A percentile compares a stretch with the other conserved stretches of the same genome.
These are phyloP conservation scores for Phaffomyces opuntiae DNA, from an alignment of 805 yeast genomes.

Conservation along the genomic window DNA sequence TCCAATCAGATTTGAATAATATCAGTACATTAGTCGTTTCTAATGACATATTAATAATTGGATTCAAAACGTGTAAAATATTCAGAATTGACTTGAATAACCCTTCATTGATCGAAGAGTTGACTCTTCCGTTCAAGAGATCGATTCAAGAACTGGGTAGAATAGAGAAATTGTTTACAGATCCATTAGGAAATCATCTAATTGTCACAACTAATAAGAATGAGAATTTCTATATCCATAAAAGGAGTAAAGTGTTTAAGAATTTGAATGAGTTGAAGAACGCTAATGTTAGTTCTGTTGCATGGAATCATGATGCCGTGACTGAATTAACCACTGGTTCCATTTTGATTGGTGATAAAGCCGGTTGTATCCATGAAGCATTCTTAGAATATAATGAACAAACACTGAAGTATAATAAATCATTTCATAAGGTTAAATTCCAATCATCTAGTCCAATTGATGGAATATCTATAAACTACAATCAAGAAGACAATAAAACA, in stretches of 20 bases:
- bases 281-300: conserved; percentile 33
- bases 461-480: conserved; percentile 19
- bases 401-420: conserved; percentile 35
- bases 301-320: conserved; percentile 32
- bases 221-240: conserved; percentile 43
- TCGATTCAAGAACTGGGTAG: conserved; percentile 22
- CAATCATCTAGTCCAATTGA: conserved; percentile 20
- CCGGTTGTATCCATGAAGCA: conserved; percentile 43
- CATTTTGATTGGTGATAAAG: conserved; percentile 40
- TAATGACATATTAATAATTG: conserved; percentile 48
- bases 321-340: conserved; percentile 35
- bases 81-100: conserved; percentile 58
- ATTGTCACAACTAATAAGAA: conserved; percentile 39
- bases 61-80: conserved; percentile 45
- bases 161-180: conserved; percentile 36
- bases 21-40: conserved; percentile 47
- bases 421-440: conserved; percentile 33
- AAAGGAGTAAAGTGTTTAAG: conserved; percentile 33
- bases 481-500: conserved; percentile 4
- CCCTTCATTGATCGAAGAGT: conserved; percentile 50
- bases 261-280: conserved; percentile 41
- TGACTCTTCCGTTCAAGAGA: conserved; percentile 27
- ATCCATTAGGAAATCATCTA: conserved; percentile 45
- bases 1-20: conserved; percentile 40
- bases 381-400: conserved; percentile 30